Evolutionary conservation across 768 basidiomycete species (phyloP).

Genomic region (Lactarius hatsudake): DNA sequence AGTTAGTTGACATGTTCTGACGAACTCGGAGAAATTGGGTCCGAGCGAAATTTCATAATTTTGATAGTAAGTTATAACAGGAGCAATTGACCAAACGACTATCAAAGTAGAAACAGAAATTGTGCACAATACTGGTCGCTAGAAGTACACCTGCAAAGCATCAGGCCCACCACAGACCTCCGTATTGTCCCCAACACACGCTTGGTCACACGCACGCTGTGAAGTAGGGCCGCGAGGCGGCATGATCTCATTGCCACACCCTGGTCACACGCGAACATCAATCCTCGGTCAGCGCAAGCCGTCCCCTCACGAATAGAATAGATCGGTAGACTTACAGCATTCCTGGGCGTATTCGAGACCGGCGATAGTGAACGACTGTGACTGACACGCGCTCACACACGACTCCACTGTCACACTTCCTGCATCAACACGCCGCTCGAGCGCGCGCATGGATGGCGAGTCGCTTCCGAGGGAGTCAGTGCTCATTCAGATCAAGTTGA

Average conservation of each 20-base stretch:
- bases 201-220: conserved; percentile 1
- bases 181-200: background rate
- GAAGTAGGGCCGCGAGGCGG: background rate
- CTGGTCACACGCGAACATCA: background rate
- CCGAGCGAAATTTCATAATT: no score
- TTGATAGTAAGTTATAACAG: no score
- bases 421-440: conserved; percentile 3
- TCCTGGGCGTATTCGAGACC: conserved; percentile 9
- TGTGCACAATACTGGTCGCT: no score
- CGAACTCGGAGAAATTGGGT: no score
- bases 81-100: no score
- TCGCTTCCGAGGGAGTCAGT: background rate
- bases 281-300: background rate
- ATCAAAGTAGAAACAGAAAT: no score
- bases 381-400: conserved; percentile 1
- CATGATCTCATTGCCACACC: conserved; percentile 5
- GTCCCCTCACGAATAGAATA: background rate
- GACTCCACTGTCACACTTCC: conserved; percentile 9
- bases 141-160: background rate
- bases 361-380: background rate
- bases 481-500: background rate
- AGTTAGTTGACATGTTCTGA: no score
- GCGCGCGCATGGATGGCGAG: background rate
- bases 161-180: conserved; percentile 9
- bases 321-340: conserved; percentile 6